Evolutionary conservation across 169 alveolate species (phyloP), one percentile per base, ranked within the genome.

Genomic region (Plasmodium berghei): DNA sequence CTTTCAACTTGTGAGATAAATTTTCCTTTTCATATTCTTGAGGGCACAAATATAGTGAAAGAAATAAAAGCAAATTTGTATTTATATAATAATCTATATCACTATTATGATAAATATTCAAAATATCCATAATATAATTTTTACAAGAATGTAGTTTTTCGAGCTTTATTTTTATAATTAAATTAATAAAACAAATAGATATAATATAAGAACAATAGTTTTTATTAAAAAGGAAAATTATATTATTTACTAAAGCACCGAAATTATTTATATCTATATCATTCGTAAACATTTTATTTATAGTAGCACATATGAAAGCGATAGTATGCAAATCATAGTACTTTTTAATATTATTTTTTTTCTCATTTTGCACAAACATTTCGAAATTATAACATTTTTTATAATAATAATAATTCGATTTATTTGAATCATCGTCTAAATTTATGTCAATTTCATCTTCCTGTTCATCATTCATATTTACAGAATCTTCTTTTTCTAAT

Each of bases 201-300:
- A 83, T 56, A 12, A 83, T 73, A 56, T 83, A 83, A 0, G 90
- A 66, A 1, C 69, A 67, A 40, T 69, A 83, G 24, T 58, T 67
- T 69, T 69, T 67, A 24, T 83, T 83, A 52, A 83, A 83, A 26
- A 83, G 62, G 73, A 83, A 69, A 28, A 83, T 83, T 69, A 83
- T 9, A 69, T 83, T 83, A 18, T 83, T 83, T 9, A 61, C 54
- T 22, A 83, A 4, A 61, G 59, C 73, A 3, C 67, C 58, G 58
- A 83, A 83, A 14, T 83, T 22, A 10, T 83, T 48, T 22, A 69
- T 9, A 24, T 56, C 62, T 45, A 83, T 69, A 40, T 83, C 85
- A 26, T 66, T 83, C 52, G 40, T 69, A 70, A 83, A 83, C 24
- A 83, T 20, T 20, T 28, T 71, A 20, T 83, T 83, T 55, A 83